Conservation (phyloP, 2,329 filamentous ascomycete species). For the Metarhizium sp. region DNA sequence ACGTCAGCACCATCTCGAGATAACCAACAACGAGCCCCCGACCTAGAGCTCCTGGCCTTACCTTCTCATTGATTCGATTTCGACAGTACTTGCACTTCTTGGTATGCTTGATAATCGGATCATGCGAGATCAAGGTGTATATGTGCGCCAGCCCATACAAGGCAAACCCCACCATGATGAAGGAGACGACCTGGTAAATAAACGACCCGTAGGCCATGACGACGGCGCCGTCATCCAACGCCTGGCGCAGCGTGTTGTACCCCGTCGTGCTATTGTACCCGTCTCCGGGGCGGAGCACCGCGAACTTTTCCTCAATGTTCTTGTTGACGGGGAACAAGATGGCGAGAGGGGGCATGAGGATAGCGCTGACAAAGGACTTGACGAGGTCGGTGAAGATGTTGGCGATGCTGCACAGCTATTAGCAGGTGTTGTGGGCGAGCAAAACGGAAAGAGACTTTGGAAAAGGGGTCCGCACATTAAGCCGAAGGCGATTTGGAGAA, state of each 20-base stretch:
- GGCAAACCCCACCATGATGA: constrained; percentile 54
- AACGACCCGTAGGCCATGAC: constrained; percentile 66
- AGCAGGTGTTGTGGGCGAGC: neutral
- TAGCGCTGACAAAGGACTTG: constrained; percentile 61
- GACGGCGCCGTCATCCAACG: constrained; percentile 61
- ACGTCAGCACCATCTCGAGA: neutral
- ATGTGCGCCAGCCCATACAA: constrained; percentile 54
- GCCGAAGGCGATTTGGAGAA: constrained; percentile 66
- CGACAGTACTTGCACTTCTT: constrained; percentile 61
- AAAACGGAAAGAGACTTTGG: neutral
- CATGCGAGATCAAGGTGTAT: constrained; percentile 52
- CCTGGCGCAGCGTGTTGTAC: constrained; percentile 63
- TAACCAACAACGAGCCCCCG: neutral
- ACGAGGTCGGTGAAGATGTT: constrained; percentile 62
- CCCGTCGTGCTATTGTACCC: constrained; percentile 40
- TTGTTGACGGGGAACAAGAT: constrained; percentile 59
- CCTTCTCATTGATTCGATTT: constrained; percentile 54
- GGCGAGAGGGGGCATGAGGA: constrained; percentile 60
- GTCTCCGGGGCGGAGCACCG: constrained; percentile 50
- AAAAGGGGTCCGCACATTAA: constrained; percentile 47
- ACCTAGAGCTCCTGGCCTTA: constrained; percentile 17
- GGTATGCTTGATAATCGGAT: constrained; percentile 62
- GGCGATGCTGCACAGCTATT: constrained; percentile 43
- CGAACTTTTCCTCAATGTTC: constrained; percentile 68
- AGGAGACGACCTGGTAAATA: constrained; percentile 55